A percentile compares a stretch with the other conserved stretches of the same genome.
These are phyloP conservation scores for Mucor piriformis DNA, from an alignment of 371 early-diverging fungal genomes.

Conservation along the genomic window DNA sequence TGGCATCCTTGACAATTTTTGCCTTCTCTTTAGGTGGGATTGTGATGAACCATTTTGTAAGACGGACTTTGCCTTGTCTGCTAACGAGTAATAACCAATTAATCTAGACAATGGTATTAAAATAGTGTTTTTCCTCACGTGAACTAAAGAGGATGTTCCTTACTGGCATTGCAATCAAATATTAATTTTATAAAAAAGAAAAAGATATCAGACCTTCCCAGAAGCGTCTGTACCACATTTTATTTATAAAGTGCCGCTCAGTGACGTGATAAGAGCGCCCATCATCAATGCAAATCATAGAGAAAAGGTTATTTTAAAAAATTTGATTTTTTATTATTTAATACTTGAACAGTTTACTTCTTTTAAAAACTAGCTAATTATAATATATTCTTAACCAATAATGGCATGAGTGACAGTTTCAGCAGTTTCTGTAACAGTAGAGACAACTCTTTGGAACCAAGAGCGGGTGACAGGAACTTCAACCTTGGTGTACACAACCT, in stretches of 20 bases:
- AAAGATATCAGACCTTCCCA: too few relatives aligned
- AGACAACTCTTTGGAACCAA: slow-evolving; percentile 47
- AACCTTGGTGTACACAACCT: slow-evolving; percentile 8
- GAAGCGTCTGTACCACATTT: too few relatives aligned
- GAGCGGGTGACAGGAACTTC: slow-evolving; percentile 28
- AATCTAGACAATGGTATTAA: too few relatives aligned
- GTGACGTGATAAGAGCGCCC: too few relatives aligned
- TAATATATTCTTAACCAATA: slow-evolving; percentile 16
- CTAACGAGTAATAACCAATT: slow-evolving; percentile 73
- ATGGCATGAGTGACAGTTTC: slow-evolving; percentile 21
- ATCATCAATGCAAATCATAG: too few relatives aligned
- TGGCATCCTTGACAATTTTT: slow-evolving; percentile 94
- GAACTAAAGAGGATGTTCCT: too few relatives aligned
- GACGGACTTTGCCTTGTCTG: slow-evolving; percentile 87
- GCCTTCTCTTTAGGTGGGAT: slow-evolving; percentile 89
- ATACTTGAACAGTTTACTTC: too few relatives aligned
- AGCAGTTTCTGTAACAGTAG: slow-evolving; percentile 28
- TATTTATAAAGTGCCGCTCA: too few relatives aligned
- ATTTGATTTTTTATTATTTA: too few relatives aligned
- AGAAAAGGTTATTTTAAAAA: too few relatives aligned
- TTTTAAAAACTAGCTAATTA: background rate
- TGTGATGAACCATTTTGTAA: slow-evolving; percentile 96
- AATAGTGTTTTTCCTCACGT: too few relatives aligned
- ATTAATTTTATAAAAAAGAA: background rate
- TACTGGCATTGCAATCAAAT: too few relatives aligned